These are phyloP conservation scores for Mycosphaerella sp. DNA, from an alignment of 2,329 filamentous ascomycete genomes.

Conservation along the genomic window DNA sequence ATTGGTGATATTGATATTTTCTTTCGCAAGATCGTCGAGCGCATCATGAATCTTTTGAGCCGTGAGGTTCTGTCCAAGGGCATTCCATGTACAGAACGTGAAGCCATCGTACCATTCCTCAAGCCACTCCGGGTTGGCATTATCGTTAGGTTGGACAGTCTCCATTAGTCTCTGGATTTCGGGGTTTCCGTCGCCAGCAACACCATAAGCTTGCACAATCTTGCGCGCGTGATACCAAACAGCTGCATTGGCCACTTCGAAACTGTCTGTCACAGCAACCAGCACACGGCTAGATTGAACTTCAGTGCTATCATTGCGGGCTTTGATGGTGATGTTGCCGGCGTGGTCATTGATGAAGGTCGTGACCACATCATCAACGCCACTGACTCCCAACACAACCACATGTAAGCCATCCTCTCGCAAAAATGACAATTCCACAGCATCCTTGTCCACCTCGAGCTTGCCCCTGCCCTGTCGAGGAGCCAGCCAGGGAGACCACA, in stretches of 20 bases:
- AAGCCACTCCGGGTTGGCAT: conserved; percentile 59
- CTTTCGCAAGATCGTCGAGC: conserved; percentile 61
- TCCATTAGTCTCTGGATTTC: conserved; percentile 30
- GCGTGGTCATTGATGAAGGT: conserved; percentile 59
- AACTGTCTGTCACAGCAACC: conserved; percentile 63
- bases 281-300: conserved; percentile 57
- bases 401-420: conserved; percentile 65
- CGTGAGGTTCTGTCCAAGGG: conserved; percentile 73
- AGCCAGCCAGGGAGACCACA: conserved; percentile 79
- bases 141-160: conserved; percentile 41
- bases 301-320: conserved; percentile 61
- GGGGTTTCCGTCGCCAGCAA: conserved; percentile 35
- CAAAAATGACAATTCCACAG: conserved; percentile 71
- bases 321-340: conserved; percentile 63
- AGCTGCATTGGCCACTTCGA: conserved; percentile 71
- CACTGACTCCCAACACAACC: conserved; percentile 72
- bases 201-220: conserved; percentile 47
- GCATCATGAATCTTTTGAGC: conserved; percentile 73
- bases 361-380: conserved; percentile 62
- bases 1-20: conserved; percentile 70
- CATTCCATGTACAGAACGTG: conserved; percentile 97
- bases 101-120: conserved; percentile 70
- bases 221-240: conserved; percentile 83
- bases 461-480: conserved; percentile 70
- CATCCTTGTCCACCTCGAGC: conserved; percentile 70